These are phyloP conservation scores for Cladosporium halotolerans DNA, from an alignment of 2,329 filamentous ascomycete species.

Conservation along the genomic window DNA sequence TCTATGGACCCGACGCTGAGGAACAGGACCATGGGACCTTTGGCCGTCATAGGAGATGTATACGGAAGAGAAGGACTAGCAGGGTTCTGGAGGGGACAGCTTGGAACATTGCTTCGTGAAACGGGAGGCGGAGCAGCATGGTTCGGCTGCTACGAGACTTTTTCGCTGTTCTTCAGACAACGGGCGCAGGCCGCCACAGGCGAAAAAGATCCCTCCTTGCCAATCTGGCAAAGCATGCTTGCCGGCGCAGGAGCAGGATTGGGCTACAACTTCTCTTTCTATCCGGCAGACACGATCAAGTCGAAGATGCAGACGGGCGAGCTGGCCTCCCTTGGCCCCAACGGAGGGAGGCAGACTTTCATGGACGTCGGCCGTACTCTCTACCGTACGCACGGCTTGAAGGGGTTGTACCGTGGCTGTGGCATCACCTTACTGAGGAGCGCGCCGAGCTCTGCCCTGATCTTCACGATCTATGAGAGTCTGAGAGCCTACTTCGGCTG, in stretches of 20 bases:
- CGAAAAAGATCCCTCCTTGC: slow-evolving; percentile 50
- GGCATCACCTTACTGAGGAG: slow-evolving; percentile 85
- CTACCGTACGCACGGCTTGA: slow-evolving; percentile 77
- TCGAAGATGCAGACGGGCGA: slow-evolving; percentile 91
- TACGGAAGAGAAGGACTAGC: slow-evolving; percentile 74
- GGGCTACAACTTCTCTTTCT: slow-evolving; percentile 95
- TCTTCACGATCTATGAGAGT: slow-evolving; percentile 91
- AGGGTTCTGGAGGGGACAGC: slow-evolving; percentile 93
- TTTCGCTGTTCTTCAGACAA: slow-evolving; percentile 58
- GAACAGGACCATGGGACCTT: slow-evolving; percentile 39
- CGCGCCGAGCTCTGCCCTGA: slow-evolving; percentile 94
- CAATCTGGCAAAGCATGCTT: slow-evolving; percentile 78
- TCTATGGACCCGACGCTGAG: slow-evolving; percentile 22
- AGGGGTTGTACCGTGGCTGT: slow-evolving; percentile 85
- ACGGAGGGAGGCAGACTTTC: slow-evolving; percentile 58
- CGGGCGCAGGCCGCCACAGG: slow-evolving; percentile 33
- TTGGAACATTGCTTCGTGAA: slow-evolving; percentile 89
- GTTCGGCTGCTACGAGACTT: slow-evolving; percentile 88
- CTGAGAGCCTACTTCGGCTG: slow-evolving; percentile 50
- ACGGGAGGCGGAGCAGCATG: slow-evolving; percentile 89
- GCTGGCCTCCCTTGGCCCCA: slow-evolving; percentile 41
- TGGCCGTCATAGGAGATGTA: slow-evolving; percentile 68
- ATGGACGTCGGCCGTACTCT: slow-evolving; percentile 62
- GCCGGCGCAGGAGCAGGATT: slow-evolving; percentile 85
- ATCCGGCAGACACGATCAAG: slow-evolving; percentile 95